These are phyloP conservation scores for Pilaira anomala DNA, from an alignment of 192 early-diverging fungal species.

Conservation along the genomic window DNA sequence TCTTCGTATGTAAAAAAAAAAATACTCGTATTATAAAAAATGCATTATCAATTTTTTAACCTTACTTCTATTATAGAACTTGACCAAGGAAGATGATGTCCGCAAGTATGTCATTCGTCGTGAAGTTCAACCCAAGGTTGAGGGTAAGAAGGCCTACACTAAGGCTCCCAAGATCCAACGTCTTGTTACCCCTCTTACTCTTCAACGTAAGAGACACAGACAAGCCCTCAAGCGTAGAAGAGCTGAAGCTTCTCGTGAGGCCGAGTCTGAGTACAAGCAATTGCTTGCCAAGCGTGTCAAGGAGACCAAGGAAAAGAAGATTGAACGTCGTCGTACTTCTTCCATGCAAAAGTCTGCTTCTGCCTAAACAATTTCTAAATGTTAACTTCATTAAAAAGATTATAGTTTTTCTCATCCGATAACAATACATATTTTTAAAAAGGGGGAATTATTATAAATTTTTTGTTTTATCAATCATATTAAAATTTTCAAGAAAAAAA, in stretches of 20 bases:
- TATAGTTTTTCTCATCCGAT: background rate
- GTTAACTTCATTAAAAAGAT: background rate
- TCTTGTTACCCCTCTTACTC: conserved; percentile 92
- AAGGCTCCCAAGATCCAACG: conserved; percentile 97
- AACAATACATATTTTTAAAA: too few relatives aligned
- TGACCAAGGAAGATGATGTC: conserved; percentile 98
- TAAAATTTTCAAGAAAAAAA: too few relatives aligned
- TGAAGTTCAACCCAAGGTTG: conserved; percentile 85
- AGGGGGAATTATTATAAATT: background rate
- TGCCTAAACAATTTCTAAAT: conserved; percentile 19
- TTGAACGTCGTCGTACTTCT: conserved; percentile 73
- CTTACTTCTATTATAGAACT: conserved; percentile 44
- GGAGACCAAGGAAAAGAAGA: conserved; percentile 89
- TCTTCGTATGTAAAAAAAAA: conserved; percentile 58
- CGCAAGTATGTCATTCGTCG: conserved; percentile 99
- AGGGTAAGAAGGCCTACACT: conserved; percentile 88
- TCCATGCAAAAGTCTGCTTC: conserved; percentile 52
- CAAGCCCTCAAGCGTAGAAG: conserved; percentile 83
- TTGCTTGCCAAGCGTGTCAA: conserved; percentile 88
- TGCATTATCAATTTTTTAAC: background rate
- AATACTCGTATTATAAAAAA: background rate
- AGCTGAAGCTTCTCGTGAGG: conserved; percentile 77
- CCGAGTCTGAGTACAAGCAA: conserved; percentile 74
- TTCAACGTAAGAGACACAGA: conserved; percentile 93
- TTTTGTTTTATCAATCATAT: too few relatives aligned